Evolutionary conservation across 2,329 filamentous ascomycete species (phyloP).

Genomic region (Botrytis fabae): DNA sequence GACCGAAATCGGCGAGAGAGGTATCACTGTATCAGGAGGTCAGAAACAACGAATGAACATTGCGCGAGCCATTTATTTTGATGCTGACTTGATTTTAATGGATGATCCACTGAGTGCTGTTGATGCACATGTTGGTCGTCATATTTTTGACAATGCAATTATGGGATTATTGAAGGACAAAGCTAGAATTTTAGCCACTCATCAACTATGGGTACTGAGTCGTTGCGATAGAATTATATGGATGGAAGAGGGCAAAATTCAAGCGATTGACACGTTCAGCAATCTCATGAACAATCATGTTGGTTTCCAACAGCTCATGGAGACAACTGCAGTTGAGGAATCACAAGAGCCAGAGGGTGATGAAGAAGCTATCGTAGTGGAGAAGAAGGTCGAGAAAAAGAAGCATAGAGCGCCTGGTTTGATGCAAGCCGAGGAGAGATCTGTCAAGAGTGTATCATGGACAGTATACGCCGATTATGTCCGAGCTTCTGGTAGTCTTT

Average conservation of each 20-base stretch:
- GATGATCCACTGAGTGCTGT: constrained; percentile 70
- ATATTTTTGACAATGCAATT: constrained; percentile 93
- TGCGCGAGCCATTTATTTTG: constrained; percentile 74
- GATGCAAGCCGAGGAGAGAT: constrained; percentile 71
- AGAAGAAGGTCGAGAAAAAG: constrained; percentile 47
- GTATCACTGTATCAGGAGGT: constrained; percentile 92
- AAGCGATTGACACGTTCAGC: constrained; percentile 84
- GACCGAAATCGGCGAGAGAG: constrained; percentile 93
- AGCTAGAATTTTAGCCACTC: constrained; percentile 87
- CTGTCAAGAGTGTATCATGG: constrained; percentile 63
- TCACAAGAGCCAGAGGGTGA: constrained; percentile 54
- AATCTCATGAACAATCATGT: constrained; percentile 78
- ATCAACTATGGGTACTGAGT: constrained; percentile 89
- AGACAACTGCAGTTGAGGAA: constrained; percentile 74
- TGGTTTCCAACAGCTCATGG: constrained; percentile 80
- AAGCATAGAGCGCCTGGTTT: constrained; percentile 58
- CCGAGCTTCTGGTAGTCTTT: constrained; percentile 57
- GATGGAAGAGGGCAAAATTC: constrained; percentile 84
- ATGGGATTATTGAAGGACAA: constrained; percentile 85
- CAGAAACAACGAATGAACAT: constrained; percentile 97
- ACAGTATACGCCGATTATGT: constrained; percentile 66
- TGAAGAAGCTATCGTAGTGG: constrained; percentile 49
- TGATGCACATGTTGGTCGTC: constrained; percentile 67
- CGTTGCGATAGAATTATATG: constrained; percentile 90
- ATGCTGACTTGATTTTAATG: constrained; percentile 67